phyloP scores from a whole-genome alignment of 2,329 filamentous ascomycete genomes.

The Myotisia sp. region DNA sequence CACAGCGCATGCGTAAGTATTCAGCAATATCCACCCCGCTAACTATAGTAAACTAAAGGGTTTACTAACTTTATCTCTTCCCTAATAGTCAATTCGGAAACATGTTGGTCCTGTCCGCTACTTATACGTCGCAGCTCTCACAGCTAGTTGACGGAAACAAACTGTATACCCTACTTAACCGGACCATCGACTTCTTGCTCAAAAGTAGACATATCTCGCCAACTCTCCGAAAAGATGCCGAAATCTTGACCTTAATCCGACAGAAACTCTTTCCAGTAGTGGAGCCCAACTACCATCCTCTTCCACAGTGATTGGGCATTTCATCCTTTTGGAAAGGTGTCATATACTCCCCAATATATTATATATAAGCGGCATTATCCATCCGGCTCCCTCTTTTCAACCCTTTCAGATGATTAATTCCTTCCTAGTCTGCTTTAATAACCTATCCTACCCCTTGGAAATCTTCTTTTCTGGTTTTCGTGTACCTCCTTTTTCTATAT shows the following conservation, averaged over 20 bases:
- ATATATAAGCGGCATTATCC: no score
- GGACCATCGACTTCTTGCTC: constrained; percentile 63
- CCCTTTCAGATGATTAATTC: no score
- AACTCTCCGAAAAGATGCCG: constrained; percentile 57
- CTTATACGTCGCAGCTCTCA: constrained; percentile 53
- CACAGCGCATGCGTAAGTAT: constrained; percentile 85
- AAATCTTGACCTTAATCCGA: constrained; percentile 49
- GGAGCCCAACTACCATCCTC: no score
- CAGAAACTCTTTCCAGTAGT: constrained; percentile 30
- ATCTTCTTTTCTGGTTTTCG: no score
- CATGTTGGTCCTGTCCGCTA: constrained; percentile 74
- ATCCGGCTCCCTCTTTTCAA: no score
- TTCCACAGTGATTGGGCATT: no score
- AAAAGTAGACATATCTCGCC: constrained; percentile 59
- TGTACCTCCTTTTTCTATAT: no score
- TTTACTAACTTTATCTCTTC: constrained; percentile 18
- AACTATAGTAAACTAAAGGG: no score
- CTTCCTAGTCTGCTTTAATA: no score
- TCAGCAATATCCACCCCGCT: background rate
- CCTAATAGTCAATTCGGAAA: constrained; percentile 92
- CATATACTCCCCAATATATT: no score
- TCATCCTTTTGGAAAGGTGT: no score
- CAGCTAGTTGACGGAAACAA: constrained; percentile 42
- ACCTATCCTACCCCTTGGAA: no score
- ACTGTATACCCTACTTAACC: constrained; percentile 49